These are phyloP conservation scores for Pichia cabralensis DNA, from an alignment of 805 yeast genomes.

Conservation along the genomic window DNA sequence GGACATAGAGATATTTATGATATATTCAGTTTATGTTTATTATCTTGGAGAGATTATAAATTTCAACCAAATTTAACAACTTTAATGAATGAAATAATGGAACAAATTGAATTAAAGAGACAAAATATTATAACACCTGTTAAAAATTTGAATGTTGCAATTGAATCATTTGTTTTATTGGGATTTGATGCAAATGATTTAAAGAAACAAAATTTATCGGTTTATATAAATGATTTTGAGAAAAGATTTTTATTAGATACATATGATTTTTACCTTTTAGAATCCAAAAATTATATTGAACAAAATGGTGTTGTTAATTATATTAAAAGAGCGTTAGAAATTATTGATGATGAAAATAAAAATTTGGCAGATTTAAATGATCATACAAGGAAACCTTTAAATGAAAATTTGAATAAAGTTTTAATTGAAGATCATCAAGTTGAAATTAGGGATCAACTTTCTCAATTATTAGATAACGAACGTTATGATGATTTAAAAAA, in stretches of 20 bases:
- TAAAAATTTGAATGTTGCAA: constrained; percentile 56
- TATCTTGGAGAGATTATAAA: constrained; percentile 81
- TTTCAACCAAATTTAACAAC: constrained; percentile 54
- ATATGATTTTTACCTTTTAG: constrained; percentile 53
- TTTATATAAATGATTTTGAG: constrained; percentile 77
- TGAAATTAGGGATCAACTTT: constrained; percentile 67
- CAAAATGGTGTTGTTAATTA: constrained; percentile 84
- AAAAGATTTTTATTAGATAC: constrained; percentile 64
- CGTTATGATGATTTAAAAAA: constrained; percentile 65
- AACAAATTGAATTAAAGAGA: constrained; percentile 68
- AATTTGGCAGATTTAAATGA: constrained; percentile 74
- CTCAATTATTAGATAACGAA: constrained; percentile 61
- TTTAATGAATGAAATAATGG: constrained; percentile 63
- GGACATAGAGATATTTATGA: constrained; percentile 86
- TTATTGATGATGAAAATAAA: constrained; percentile 75
- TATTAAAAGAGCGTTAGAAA: constrained; percentile 72
- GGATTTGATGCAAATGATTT: constrained; percentile 89
- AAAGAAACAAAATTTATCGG: constrained; percentile 72
- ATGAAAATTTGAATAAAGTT: constrained; percentile 65
- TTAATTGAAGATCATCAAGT: constrained; percentile 73
- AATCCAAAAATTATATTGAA: constrained; percentile 54
- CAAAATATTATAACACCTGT: constrained; percentile 66
- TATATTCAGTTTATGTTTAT: constrained; percentile 76
- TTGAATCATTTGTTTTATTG: constrained; percentile 76
- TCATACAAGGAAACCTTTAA: constrained; percentile 69